A percentile compares a stretch with the other conserved stretches of the same genome.
phyloP scores from a whole-genome alignment of 768 basidiomycete genomes.

The Naganishia kalamii region DNA sequence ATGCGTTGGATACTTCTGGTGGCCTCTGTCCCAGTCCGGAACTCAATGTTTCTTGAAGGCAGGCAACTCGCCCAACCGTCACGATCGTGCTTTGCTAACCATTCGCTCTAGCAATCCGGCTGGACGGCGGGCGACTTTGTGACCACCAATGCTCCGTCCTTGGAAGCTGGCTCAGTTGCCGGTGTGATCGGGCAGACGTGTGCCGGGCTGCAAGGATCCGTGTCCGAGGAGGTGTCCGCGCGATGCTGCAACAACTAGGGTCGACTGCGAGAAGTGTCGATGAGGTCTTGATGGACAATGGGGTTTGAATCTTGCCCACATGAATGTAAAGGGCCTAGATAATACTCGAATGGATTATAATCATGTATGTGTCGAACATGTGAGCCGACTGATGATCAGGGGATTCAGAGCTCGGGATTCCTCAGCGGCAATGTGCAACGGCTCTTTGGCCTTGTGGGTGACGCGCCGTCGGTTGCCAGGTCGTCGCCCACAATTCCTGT shows the following conservation, averaged over 20 bases:
- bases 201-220: background rate
- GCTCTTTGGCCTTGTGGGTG: too few species aligned
- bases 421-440: too few species aligned
- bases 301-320: background rate
- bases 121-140: background rate
- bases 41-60: background rate
- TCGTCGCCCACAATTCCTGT: too few species aligned
- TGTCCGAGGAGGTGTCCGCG: background rate
- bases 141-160: background rate
- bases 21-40: background rate
- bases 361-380: too few species aligned
- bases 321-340: background rate
- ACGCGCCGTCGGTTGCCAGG: too few species aligned
- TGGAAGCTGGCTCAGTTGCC: background rate
- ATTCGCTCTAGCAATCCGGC: background rate
- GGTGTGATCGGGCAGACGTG: background rate
- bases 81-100: background rate
- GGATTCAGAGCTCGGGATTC: too few species aligned
- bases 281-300: background rate
- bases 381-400: too few species aligned
- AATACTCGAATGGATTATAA: too few species aligned
- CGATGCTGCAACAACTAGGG: background rate
- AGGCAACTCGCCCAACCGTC: background rate
- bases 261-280: too few species aligned
- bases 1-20: background rate